Conservation (phyloP, 805 yeast species). For the Wickerhamiella nectarea region DNA sequence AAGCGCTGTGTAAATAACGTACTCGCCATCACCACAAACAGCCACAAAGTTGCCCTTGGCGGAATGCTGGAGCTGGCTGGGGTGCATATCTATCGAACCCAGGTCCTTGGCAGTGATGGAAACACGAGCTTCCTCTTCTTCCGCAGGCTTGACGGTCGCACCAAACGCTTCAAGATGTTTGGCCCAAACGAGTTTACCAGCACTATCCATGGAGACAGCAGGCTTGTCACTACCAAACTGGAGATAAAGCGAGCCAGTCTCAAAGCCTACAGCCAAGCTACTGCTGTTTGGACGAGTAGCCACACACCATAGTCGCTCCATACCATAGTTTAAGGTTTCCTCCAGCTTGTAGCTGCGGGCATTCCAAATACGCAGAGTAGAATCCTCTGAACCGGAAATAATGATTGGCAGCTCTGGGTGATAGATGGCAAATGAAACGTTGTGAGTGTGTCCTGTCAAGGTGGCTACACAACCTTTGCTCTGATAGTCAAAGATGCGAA, state of each 20-base stretch:
- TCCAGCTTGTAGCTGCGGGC: constrained; percentile 87
- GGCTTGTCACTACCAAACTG: constrained; percentile 93
- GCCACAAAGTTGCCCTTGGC: constrained; percentile 97
- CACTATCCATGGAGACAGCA: constrained; percentile 78
- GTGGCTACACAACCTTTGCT: constrained; percentile 92
- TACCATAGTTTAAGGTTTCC: constrained; percentile 76
- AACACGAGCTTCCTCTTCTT: constrained; percentile 32
- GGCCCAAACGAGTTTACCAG: constrained; percentile 84
- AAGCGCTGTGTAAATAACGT: constrained; percentile 85
- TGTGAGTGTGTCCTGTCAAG: constrained; percentile 82
- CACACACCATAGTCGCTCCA: constrained; percentile 96
- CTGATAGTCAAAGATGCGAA: constrained; percentile 93
- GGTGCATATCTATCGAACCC: constrained; percentile 89
- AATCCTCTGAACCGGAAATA: constrained; percentile 93
- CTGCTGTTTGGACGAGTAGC: constrained; percentile 61
- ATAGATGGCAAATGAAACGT: constrained; percentile 93
- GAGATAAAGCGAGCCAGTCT: constrained; percentile 80
- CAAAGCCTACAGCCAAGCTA: constrained; percentile 83
- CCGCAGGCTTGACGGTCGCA: constrained; percentile 71
- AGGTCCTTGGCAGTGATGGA: constrained; percentile 74
- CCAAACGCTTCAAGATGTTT: constrained; percentile 82
- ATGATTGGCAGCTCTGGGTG: constrained; percentile 95
- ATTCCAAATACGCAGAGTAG: constrained; percentile 89
- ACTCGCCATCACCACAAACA: constrained; percentile 96
- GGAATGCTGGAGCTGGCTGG: constrained; percentile 74